Evolutionary conservation across 2,329 filamentous ascomycete genomes (phyloP).

Genomic region (Akanthomyces dipterigenus): DNA sequence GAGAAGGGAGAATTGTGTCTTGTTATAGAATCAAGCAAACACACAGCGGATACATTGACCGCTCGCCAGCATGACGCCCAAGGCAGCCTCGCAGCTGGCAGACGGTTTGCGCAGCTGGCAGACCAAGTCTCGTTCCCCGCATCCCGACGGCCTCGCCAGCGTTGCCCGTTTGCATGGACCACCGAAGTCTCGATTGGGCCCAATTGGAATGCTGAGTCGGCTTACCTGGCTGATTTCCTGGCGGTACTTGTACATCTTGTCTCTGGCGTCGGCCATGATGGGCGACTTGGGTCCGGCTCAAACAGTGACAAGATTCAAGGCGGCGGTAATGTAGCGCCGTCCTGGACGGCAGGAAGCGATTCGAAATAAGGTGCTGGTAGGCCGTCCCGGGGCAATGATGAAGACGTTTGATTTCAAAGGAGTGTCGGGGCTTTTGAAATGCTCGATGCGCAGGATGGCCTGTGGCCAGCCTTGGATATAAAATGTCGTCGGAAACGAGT

Average conservation of each 20-base stretch:
- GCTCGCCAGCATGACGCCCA: neutral
- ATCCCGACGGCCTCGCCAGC: neutral
- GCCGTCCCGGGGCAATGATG: neutral
- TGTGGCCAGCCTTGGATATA: neutral
- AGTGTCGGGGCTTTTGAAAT: neutral
- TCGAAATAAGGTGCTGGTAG: neutral
- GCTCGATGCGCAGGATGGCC: neutral
- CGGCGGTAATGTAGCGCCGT: neutral
- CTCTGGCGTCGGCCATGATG: conserved; percentile 57
- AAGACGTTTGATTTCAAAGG: neutral
- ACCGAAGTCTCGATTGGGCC: neutral
- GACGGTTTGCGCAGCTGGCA: conserved; percentile 7
- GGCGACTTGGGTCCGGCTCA: neutral
- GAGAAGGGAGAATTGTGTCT: neutral
- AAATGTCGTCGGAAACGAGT: neutral
- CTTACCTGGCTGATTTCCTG: conserved; percentile 96
- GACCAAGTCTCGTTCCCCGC: neutral
- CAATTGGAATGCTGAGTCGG: neutral
- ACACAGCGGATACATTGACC: neutral
- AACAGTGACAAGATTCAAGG: neutral
- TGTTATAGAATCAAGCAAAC: neutral
- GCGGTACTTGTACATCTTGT: conserved; percentile 72
- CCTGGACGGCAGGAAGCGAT: neutral
- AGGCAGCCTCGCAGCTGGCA: neutral
- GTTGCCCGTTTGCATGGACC: neutral